These are phyloP conservation scores for Panicum virgatum DNA, from an alignment of 202 grass and related monocot species.

Conservation along the genomic window DNA sequence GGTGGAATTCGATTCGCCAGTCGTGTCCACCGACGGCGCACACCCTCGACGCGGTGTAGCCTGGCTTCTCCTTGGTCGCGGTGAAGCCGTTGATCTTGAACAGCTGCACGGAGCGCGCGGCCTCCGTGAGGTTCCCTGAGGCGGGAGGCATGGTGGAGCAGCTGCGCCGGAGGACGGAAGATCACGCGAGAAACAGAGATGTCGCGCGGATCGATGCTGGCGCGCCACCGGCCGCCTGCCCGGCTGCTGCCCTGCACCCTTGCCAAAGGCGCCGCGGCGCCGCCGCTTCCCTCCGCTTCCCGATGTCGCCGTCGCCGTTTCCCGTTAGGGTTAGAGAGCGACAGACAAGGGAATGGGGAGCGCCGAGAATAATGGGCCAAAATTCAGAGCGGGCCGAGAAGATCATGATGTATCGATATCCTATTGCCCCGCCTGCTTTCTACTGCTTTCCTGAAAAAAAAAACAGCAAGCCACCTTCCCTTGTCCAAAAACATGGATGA, in stretches of 20 bases:
- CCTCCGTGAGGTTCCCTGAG: background rate
- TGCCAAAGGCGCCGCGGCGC: background rate
- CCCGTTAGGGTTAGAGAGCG: background rate
- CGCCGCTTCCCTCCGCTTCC: background rate
- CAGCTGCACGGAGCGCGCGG: background rate
- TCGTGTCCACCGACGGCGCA: background rate
- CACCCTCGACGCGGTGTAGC: background rate
- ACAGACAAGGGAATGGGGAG: background rate
- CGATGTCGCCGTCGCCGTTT: background rate
- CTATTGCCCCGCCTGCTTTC: too few species aligned
- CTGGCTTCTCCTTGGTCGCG: background rate
- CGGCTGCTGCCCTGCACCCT: background rate
- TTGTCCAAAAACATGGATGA: too few species aligned
- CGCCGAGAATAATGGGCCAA: background rate
- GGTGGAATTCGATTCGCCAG: background rate
- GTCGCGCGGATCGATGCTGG: background rate
- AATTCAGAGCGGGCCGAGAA: background rate
- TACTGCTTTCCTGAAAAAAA: too few species aligned
- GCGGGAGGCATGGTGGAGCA: background rate
- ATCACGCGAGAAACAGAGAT: background rate
- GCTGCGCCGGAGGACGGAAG: background rate
- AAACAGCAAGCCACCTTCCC: too few species aligned
- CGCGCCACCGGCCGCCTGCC: background rate
- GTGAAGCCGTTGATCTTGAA: conserved; percentile 15
- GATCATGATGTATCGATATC: background rate